These are phyloP conservation scores for Verbena officinalis DNA, from an alignment of 257 asterid species.

Conservation along the genomic window DNA sequence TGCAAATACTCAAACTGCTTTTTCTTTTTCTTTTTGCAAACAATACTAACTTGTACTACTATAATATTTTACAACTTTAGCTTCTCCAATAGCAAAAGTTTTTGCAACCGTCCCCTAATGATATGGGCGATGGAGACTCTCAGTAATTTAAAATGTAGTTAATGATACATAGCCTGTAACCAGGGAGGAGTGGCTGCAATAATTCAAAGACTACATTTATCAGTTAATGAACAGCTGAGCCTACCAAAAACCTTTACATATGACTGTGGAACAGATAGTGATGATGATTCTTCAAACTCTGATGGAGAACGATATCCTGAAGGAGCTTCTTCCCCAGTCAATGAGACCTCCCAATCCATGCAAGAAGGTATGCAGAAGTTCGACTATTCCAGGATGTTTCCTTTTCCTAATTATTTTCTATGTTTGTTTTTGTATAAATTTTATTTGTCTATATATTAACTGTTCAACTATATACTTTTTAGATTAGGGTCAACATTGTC, in stretches of 20 bases:
- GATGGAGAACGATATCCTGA: slow-evolving; percentile 50
- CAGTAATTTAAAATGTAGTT: background rate
- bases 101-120: no score
- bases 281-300: slow-evolving; percentile 46
- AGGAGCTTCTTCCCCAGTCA: slow-evolving; percentile 42
- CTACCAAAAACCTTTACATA: slow-evolving; percentile 36
- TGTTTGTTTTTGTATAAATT: background rate
- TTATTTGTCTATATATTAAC: background rate
- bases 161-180: slow-evolving; percentile 23
- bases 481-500: no score
- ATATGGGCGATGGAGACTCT: background rate
- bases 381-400: background rate
- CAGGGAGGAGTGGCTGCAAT: slow-evolving; percentile 92
- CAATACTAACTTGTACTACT: no score
- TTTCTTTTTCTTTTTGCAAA: no score
- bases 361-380: slow-evolving; percentile 51
- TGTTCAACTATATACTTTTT: no score
- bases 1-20: no score
- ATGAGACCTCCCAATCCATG: slow-evolving; percentile 29
- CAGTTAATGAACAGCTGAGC: slow-evolving; percentile 58
- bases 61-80: no score
- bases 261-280: slow-evolving; percentile 41
- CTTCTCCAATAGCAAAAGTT: no score
- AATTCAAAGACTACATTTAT: slow-evolving; percentile 61
- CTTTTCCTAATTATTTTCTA: background rate